phyloP scores from a whole-genome alignment of 495 filamentous ascomycete species.

The Schizothecium vesticola region DNA sequence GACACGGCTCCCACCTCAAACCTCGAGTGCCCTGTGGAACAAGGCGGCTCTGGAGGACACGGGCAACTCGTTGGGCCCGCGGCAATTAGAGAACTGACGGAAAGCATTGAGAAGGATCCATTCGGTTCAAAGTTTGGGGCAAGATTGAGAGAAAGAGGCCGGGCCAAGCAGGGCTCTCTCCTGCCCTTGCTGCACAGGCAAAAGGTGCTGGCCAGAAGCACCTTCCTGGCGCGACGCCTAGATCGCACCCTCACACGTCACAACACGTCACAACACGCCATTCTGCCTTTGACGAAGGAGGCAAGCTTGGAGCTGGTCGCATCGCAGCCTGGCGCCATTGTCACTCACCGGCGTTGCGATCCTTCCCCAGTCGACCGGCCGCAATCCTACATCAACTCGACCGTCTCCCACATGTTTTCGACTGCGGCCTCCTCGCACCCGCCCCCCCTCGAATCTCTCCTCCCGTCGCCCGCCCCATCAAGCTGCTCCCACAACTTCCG shows the following conservation, averaged over 20 bases:
- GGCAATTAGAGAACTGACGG: not conserved
- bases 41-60: not conserved
- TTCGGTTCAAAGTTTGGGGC: not conserved
- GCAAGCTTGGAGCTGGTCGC: not conserved
- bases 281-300: not conserved
- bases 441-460: conserved; percentile 4
- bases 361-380: not conserved
- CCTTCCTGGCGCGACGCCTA: not conserved
- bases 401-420: conserved; percentile 20
- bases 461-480: conserved; percentile 8
- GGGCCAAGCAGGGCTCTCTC: not conserved
- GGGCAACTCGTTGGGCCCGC: not conserved
- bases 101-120: not conserved
- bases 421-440: conserved; percentile 2
- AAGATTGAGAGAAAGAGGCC: not conserved
- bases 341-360: not conserved
- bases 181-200: not conserved
- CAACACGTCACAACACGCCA: not conserved
- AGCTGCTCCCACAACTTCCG: conserved; percentile 2
- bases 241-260: not conserved
- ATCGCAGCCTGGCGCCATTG: not conserved
- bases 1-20: not conserved
- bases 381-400: not conserved
- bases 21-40: not conserved
- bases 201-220: not conserved